Percentiles rank a stretch among this genome's conserved stretches.
Conservation (phyloP, 306 rosid species). For the Spatholobus suberectus region DNA sequence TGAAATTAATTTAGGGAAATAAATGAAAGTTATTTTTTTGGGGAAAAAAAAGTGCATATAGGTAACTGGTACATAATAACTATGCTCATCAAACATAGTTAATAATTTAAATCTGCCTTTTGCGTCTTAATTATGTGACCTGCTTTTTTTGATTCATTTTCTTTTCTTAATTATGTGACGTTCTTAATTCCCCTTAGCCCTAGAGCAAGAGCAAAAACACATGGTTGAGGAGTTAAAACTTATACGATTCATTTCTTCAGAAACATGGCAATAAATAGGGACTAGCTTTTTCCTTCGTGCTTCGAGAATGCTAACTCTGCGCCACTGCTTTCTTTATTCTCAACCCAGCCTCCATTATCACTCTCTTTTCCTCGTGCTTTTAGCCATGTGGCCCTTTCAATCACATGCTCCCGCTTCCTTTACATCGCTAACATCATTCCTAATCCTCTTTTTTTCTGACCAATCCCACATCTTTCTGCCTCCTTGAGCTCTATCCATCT, state of each 20-base stretch:
- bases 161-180: neutral
- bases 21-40: no score
- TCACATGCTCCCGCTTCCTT: conserved; percentile 53
- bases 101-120: no score
- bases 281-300: conserved; percentile 38
- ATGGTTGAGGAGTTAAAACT: conserved; percentile 8
- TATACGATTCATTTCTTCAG: conserved; percentile 37
- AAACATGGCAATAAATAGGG: conserved; percentile 11
- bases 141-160: no score
- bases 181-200: neutral
- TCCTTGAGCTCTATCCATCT: conserved; percentile 37
- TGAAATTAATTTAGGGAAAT: neutral
- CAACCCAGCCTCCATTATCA: conserved; percentile 35
- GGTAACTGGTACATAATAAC: neutral
- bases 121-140: neutral
- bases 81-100: no score
- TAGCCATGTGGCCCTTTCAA: conserved; percentile 41
- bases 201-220: conserved; percentile 3
- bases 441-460: conserved; percentile 42
- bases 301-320: conserved; percentile 31
- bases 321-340: conserved; percentile 44
- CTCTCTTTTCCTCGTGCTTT: conserved; percentile 25
- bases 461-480: conserved; percentile 42
- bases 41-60: no score
- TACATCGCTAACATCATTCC: conserved; percentile 46